A percentile compares a stretch with the other conserved stretches of the same genome.
These are phyloP conservation scores for Stemphylium vesicarium DNA, from an alignment of 2,329 filamentous ascomycete genomes.

Conservation along the genomic window DNA sequence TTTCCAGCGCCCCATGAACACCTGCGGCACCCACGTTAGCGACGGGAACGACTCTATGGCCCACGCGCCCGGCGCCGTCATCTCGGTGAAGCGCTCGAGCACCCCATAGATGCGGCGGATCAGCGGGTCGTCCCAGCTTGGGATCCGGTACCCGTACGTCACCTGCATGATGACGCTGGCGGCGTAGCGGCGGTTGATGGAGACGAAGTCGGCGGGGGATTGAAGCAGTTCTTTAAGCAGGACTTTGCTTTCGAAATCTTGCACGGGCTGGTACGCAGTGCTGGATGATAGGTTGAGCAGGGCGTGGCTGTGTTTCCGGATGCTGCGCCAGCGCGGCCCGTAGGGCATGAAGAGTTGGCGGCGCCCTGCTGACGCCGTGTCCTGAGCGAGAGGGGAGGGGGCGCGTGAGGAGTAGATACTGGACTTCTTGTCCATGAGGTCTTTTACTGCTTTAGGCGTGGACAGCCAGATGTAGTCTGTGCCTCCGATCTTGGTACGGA, in stretches of 20 bases:
- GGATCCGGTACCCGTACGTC: conserved; percentile 45
- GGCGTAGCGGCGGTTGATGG: conserved; percentile 42
- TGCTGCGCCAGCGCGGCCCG: conserved; percentile 45
- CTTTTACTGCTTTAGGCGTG: conserved; percentile 58
- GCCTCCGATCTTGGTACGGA: conserved; percentile 51
- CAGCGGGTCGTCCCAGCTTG: conserved; percentile 39
- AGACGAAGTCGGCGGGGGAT: conserved; percentile 40
- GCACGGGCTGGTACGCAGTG: conserved; percentile 50
- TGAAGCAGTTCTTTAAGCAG: conserved; percentile 53
- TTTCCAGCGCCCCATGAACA: conserved; percentile 41
- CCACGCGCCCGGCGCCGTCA: conserved; percentile 38
- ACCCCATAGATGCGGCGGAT: conserved; percentile 43
- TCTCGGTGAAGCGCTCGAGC: conserved; percentile 40
- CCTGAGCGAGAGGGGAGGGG: conserved; percentile 45
- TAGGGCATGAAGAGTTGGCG: conserved; percentile 55
- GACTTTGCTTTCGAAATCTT: conserved; percentile 57
- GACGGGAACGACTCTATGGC: conserved; percentile 41
- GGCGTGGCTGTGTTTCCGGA: conserved; percentile 45
- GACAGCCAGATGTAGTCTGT: conserved; percentile 52
- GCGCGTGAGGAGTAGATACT: conserved; percentile 59
- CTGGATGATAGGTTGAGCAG: conserved; percentile 40
- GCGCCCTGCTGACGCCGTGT: conserved; percentile 56
- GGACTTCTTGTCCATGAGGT: conserved; percentile 62
- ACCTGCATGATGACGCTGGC: conserved; percentile 44
- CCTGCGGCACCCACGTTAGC: conserved; percentile 38